Evolutionary conservation across 2,329 filamentous ascomycete species (phyloP), one percentile per base, ranked within the genome.

Genomic region (Microcera coccophila): DNA sequence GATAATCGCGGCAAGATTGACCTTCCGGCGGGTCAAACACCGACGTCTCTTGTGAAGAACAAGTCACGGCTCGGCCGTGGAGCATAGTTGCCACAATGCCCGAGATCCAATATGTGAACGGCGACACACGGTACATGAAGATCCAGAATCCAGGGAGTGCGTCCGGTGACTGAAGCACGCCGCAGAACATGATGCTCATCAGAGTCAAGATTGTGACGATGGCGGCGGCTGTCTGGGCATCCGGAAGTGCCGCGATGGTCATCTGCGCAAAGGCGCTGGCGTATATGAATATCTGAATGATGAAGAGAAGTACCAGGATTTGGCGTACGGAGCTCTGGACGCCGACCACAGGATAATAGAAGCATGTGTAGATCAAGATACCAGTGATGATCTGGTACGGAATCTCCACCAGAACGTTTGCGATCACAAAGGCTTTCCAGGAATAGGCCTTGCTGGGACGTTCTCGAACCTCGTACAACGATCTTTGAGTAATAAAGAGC

Each of bases 381-480:
- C 75, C 81, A 2, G 80, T 77, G 9, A 87, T 42, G 26, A 81
- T 71, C 58, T 88, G 82, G 69, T 81, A 90, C 0, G 84, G 84
- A 2, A 88, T 71, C 60, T 90, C 86, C 37, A 86, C 84, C 3
- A 85, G 40, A 41, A 89, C 78, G 58, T 87, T 87, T 57, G 82
- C 78, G 3, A 84, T 66, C 61, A 90, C 75, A 64, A 90, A 89
- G 1, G 76, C 82, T 52, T 79, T 74, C 85, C 85, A 90, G 0
- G 81, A 86, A 67, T 90, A 90, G 0, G 81, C 73, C 57, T 87
- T 87, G 62, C 76, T 80, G 0, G 85, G 85, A 1, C 85, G 77
- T 63, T 90, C 87, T 36, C 85, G 82, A 4, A 85, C 84, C 63
- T 90, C 86, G 63, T 90, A 90, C 1, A 90, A 71, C 1, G 81